Base-by-base conservation (phyloP, 768 basidiomycete genomes). In the Naganishia onofrii region DNA sequence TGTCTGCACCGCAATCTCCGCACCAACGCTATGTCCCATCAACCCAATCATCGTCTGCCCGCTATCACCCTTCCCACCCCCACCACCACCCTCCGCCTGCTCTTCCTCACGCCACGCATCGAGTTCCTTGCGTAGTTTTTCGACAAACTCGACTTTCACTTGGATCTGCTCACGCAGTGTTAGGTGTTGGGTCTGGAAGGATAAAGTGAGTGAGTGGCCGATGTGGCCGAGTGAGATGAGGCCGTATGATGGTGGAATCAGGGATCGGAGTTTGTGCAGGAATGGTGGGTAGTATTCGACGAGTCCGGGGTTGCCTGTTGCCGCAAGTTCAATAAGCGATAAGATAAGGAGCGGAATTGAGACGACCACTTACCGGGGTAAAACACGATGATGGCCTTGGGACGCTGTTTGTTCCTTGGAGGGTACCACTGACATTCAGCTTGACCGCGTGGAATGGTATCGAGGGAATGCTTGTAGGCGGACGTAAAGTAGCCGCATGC, bases 251-350 rank as follows among this genome's bases (percentile, higher is more conserved):
- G 89, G 79, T 53, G 90, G 85, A 23, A 87, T 84, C 38, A 88
- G 79, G 78, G 34, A 72, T 64, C 87, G 82, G 1, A 91, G 78
- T 4, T 83, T 83, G 26, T 83, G 81, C 17, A 92, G 83, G 76
- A 90, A 92, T 1, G 85, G 84, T 0, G 82, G 82, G 73, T 91
- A 92, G 79, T 91, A 90, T 54, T 85, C 83, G 36, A 88, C 71
- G 19, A 90, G 80, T 8, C 90, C 90, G 0, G 85, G 85, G 75
- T 86, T 86, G 29, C 85, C 85, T 80, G 67, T 60, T 4, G 29
- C 23, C 12, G 36, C 9, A 12, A 29, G 28, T 28, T 65, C 15
- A n/a, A 34, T 46, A 26, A 38, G 31, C 29, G 42, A 17, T 28
- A n/a, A n/a, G 7, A 10, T 32, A 13, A 4, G 12, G 42, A 12